phyloP scores from a whole-genome alignment of 441 rosid genomes.

The Populus trichocarpa region DNA sequence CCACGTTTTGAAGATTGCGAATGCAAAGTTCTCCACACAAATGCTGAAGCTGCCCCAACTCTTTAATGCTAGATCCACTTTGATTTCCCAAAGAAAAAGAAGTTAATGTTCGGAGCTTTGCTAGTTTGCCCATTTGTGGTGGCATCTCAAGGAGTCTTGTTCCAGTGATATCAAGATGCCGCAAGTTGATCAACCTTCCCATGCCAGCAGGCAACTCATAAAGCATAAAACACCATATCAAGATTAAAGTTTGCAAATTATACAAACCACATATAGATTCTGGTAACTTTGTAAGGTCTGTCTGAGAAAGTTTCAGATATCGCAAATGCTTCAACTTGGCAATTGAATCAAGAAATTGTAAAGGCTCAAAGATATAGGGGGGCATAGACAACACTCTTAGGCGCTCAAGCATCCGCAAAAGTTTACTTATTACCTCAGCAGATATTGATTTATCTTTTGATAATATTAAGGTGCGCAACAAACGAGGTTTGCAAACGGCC shows the following conservation, averaged over 20 bases:
- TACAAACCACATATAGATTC: constrained; percentile 24
- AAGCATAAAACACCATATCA: constrained; percentile 22
- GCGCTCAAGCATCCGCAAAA: constrained; percentile 13
- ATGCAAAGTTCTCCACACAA: constrained; percentile 24
- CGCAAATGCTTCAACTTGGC: constrained; percentile 32
- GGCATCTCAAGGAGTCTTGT: constrained; percentile 37
- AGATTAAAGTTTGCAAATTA: constrained; percentile 28
- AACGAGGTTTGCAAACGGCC: constrained; percentile 8
- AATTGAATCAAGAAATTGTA: constrained; percentile 15
- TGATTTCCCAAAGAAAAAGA: constrained; percentile 26
- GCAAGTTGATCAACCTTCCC: constrained; percentile 23
- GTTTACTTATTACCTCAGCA: constrained; percentile 3
- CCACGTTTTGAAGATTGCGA: constrained; percentile 1
- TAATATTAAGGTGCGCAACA: constrained; percentile 27
- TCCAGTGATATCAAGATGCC: constrained; percentile 30
- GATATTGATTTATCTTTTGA: constrained; percentile 2
- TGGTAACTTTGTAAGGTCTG: constrained; percentile 24
- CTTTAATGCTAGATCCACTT: constrained; percentile 25
- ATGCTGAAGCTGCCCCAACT: constrained; percentile 26
- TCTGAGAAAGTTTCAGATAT: constrained; percentile 27
- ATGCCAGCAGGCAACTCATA: constrained; percentile 26
- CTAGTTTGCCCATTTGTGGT: constrained; percentile 28
- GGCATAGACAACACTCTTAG: constrained; percentile 31
- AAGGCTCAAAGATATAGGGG: constrained; percentile 3
- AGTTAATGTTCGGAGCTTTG: constrained; percentile 26